Evolutionary conservation across 805 yeast genomes (phyloP).

Genomic region (Cephaloascus albidus): DNA sequence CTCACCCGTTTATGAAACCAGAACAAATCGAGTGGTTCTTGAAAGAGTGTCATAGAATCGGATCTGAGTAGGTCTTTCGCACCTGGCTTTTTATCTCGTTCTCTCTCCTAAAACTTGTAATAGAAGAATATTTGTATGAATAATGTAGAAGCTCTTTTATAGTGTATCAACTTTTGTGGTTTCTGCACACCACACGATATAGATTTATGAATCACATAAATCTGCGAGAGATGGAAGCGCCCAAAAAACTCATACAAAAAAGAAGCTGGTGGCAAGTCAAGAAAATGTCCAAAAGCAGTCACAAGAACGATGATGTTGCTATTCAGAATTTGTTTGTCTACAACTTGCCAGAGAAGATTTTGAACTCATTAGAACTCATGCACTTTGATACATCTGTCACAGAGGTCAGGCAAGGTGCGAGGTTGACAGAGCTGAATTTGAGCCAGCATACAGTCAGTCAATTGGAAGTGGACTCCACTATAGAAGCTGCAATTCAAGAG

Average conservation of each 20-base stretch:
- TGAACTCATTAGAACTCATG: conserved; percentile 39
- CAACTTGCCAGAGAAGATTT: conserved; percentile 26
- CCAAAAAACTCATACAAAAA: too few relatives aligned
- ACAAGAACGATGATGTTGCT: too few relatives aligned
- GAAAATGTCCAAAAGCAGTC: too few relatives aligned
- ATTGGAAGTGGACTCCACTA: conserved; percentile 2
- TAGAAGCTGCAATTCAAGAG: conserved; percentile 1
- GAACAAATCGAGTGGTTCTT: conserved; percentile 79
- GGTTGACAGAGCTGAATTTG: conserved; percentile 1
- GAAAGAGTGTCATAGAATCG: conserved; percentile 79
- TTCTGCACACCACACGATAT: too few relatives aligned
- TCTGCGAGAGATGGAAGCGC: too few relatives aligned
- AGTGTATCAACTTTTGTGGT: too few relatives aligned
- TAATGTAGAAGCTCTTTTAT: too few relatives aligned
- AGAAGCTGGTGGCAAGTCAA: too few relatives aligned
- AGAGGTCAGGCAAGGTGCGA: conserved; percentile 14
- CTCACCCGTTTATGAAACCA: conserved; percentile 96
- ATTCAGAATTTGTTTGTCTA: conserved; percentile 40
- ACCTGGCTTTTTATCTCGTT: too few relatives aligned
- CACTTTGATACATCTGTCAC: conserved; percentile 44
- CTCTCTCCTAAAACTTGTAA: too few relatives aligned
- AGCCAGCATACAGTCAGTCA: conserved; percentile 4
- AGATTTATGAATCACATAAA: too few relatives aligned
- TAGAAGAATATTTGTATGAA: too few relatives aligned
- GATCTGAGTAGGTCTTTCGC: conserved; percentile 43